These are phyloP conservation scores for Atractiella rhizophila DNA, from an alignment of 768 basidiomycete genomes.

Conservation along the genomic window DNA sequence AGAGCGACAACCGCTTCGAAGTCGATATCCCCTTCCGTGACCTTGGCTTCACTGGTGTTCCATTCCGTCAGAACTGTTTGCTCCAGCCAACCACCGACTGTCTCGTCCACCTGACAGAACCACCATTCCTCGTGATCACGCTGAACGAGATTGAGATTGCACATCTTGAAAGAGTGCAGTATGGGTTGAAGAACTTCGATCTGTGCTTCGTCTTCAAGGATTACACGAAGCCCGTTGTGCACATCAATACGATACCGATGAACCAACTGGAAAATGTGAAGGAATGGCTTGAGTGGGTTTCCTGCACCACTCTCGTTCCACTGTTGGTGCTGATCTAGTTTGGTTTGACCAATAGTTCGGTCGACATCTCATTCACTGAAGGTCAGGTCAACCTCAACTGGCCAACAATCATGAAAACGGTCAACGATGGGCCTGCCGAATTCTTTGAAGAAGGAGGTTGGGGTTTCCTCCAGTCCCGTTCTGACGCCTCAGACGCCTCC, in stretches of 20 bases:
- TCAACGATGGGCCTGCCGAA: constrained; percentile 80
- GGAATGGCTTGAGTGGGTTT: constrained; percentile 83
- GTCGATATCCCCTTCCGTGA: constrained; percentile 94
- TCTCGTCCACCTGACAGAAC: constrained; percentile 77
- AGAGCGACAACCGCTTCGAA: constrained; percentile 45
- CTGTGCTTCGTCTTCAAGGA: constrained; percentile 92
- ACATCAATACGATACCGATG: constrained; percentile 87
- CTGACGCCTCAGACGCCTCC: constrained; percentile 32
- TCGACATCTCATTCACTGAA: constrained; percentile 85
- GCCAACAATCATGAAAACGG: constrained; percentile 94
- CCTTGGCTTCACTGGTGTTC: constrained; percentile 87
- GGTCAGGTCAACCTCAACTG: constrained; percentile 94
- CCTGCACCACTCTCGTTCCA: constrained; percentile 5
- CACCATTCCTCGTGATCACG: constrained; percentile 86
- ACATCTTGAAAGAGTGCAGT: constrained; percentile 87
- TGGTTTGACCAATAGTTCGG: constrained; percentile 34
- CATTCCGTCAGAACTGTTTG: constrained; percentile 77
- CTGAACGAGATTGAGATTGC: constrained; percentile 86
- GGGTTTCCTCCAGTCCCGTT: constrained; percentile 53
- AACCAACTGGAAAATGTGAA: constrained; percentile 85
- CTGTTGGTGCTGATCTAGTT: neutral
- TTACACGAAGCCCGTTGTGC: constrained; percentile 69
- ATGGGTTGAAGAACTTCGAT: constrained; percentile 87
- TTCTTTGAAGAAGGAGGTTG: constrained; percentile 96
- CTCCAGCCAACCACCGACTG: constrained; percentile 92